Conservation (phyloP, 2,329 filamentous ascomycete genomes). For the Cercospora citrullina region DNA sequence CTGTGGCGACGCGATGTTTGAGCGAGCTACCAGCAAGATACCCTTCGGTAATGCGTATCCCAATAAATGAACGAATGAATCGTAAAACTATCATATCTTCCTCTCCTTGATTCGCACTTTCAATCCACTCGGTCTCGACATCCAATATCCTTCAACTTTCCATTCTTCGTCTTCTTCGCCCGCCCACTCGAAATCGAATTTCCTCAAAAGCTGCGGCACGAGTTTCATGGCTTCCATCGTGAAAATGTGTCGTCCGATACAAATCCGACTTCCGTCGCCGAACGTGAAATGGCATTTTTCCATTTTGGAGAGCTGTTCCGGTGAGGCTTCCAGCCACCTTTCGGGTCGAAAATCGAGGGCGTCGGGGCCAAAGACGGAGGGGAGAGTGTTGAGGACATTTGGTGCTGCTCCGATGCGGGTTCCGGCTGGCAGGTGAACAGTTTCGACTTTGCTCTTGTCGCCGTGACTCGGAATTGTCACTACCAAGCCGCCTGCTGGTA, state of each 20-base stretch:
- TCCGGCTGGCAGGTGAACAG: slow-evolving; percentile 5
- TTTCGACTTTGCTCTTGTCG: background rate
- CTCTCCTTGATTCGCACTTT: background rate
- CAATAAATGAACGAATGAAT: background rate
- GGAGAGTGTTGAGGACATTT: slow-evolving; percentile 5
- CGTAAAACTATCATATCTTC: background rate
- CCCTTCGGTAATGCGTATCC: slow-evolving; percentile 5
- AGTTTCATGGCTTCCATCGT: slow-evolving; percentile 35
- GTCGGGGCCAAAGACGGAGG: slow-evolving; percentile 30
- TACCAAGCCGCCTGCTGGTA: slow-evolving; percentile 8
- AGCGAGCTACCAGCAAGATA: background rate
- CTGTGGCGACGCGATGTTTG: background rate
- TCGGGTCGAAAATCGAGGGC: slow-evolving; percentile 14
- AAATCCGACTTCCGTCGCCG: slow-evolving; percentile 39
- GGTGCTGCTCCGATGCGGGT: slow-evolving; percentile 5
- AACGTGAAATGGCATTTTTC: slow-evolving; percentile 36
- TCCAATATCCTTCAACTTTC: slow-evolving; percentile 1
- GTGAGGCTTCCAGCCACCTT: slow-evolving; percentile 39
- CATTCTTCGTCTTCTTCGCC: background rate
- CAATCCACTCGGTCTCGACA: slow-evolving; percentile 1
- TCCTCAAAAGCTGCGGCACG: slow-evolving; percentile 31
- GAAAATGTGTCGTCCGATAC: slow-evolving; percentile 36
- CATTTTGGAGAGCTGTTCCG: slow-evolving; percentile 44
- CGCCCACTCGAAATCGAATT: slow-evolving; percentile 23
- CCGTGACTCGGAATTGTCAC: background rate